A percentile compares a stretch with the other conserved stretches of the same genome.
Conservation (phyloP, 148 eudicot genomes). For the Persicaria tinctoria region DNA sequence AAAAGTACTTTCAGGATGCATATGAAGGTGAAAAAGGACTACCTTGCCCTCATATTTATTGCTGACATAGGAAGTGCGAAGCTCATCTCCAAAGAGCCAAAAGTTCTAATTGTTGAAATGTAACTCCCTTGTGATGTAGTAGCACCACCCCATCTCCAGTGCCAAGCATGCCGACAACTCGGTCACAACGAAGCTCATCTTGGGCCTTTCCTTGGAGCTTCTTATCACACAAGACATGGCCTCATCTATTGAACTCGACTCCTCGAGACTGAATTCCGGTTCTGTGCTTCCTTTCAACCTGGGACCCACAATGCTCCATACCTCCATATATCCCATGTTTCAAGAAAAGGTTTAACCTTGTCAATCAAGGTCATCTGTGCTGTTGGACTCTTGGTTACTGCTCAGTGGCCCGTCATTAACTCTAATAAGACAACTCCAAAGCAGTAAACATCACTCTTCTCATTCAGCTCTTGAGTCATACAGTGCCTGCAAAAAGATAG, state of each 20-base stretch:
- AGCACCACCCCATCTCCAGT: conserved; percentile 15
- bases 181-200: conserved; percentile 24
- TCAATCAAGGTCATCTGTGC: conserved; percentile 8
- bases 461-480: background rate
- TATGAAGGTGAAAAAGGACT: background rate
- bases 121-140: background rate
- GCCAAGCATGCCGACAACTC: conserved; percentile 23
- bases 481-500: conserved; percentile 10
- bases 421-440: conserved; percentile 16
- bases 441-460: conserved; percentile 14
- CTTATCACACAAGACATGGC: conserved; percentile 26
- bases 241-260: conserved; percentile 11
- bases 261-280: conserved; percentile 22
- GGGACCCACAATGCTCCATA: conserved; percentile 22
- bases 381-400: conserved; percentile 1
- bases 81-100: background rate
- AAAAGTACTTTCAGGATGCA: background rate
- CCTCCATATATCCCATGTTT: conserved; percentile 19
- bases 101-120: background rate
- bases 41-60: background rate
- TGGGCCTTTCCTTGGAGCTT: conserved; percentile 19
- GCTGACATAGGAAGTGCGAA: background rate
- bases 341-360: conserved; percentile 26
- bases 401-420: conserved; percentile 4
- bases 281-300: conserved; percentile 14